Base-by-base conservation (phyloP, 2,329 filamentous ascomycete species). In the Pyrenochaeta sp. region DNA sequence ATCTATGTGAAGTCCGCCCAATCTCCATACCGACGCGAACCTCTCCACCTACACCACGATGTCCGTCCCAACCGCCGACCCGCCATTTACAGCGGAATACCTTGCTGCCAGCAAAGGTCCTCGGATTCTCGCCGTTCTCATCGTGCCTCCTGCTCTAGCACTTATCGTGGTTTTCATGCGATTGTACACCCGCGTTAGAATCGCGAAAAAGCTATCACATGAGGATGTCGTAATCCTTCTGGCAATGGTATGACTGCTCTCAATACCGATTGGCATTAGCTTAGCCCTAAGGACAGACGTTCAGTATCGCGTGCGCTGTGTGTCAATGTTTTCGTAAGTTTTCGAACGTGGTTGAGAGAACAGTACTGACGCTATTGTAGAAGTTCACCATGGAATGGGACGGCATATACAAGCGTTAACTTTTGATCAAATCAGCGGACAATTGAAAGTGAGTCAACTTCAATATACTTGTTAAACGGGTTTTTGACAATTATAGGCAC, bases 361-460 rank as follows among this genome's bases (percentile, higher is more conserved):
- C 9, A 7, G 17, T 10, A 41, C 42, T 46, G 17, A 46, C 21
- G 6, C 4, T 36, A 3, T 17, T n/a, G 18, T 37, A 63, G 58
- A 61, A 36, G 60, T 61, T 11, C 36, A 59, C 17, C 54, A 61
- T 27, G 60, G 60, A 36, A 64, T 64, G 58, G 60, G 60, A 7
- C 49, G 58, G 12, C 60, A 64, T 36, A 52, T 61, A 29, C 53
- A 59, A 42, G 39, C 49, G 4, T 14, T 64, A 12, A 64, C 56
- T 10, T n/a, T 44, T 5, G 51, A 57, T 12, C 55, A 64, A 54
- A 58, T 48, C 6, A 54, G 61, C 6, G 45, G 40, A 2, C 55
- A 58, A 11, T 35, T 63, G 17, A 63, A 61, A 43, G 60, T 61
- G 57, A 7, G 20, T 39, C 29, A 3, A n/a, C 7, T 36, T 17